phyloP scores from a whole-genome alignment of 2,329 filamentous ascomycete species.

The Drechslerella coelobrocha region DNA sequence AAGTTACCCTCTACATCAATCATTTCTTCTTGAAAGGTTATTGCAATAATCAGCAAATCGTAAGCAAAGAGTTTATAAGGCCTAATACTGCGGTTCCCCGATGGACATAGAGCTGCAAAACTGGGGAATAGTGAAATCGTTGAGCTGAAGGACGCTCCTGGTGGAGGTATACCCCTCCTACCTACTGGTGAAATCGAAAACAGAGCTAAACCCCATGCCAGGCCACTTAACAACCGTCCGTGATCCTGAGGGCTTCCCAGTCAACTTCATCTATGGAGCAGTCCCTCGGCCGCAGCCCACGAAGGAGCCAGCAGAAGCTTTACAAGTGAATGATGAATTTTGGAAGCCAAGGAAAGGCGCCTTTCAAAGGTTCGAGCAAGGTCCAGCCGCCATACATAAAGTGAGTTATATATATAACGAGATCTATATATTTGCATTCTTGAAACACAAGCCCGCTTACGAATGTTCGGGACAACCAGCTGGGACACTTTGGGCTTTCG shows the following conservation, averaged over 20 bases:
- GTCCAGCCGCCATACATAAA: slow-evolving; percentile 57
- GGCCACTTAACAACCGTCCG: slow-evolving; percentile 56
- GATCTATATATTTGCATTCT: too few relatives aligned
- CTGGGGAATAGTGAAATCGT: slow-evolving; percentile 56
- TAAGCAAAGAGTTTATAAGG: too few relatives aligned
- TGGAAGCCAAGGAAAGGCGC: slow-evolving; percentile 55
- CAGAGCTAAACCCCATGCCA: not conserved
- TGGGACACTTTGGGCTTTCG: slow-evolving; percentile 56
- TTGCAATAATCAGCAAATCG: too few relatives aligned
- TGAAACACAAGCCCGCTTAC: too few relatives aligned
- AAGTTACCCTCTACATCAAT: too few relatives aligned
- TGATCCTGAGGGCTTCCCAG: slow-evolving; percentile 59
- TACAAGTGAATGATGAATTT: slow-evolving; percentile 55
- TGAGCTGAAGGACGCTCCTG: slow-evolving; percentile 58
- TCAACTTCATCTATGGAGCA: slow-evolving; percentile 59
- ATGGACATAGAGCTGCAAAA: slow-evolving; percentile 48
- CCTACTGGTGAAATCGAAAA: slow-evolving; percentile 3
- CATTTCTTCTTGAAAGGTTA: too few relatives aligned
- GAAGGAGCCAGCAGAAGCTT: slow-evolving; percentile 52
- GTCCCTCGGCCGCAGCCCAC: slow-evolving; percentile 52
- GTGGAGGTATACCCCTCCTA: slow-evolving; percentile 56
- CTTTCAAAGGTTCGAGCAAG: slow-evolving; percentile 56
- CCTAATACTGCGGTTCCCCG: too few relatives aligned
- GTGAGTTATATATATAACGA: too few relatives aligned
- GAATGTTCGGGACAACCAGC: slow-evolving; percentile 40